Base-by-base conservation (phyloP, 257 asterid species). In the Lycium ferocissimum region DNA sequence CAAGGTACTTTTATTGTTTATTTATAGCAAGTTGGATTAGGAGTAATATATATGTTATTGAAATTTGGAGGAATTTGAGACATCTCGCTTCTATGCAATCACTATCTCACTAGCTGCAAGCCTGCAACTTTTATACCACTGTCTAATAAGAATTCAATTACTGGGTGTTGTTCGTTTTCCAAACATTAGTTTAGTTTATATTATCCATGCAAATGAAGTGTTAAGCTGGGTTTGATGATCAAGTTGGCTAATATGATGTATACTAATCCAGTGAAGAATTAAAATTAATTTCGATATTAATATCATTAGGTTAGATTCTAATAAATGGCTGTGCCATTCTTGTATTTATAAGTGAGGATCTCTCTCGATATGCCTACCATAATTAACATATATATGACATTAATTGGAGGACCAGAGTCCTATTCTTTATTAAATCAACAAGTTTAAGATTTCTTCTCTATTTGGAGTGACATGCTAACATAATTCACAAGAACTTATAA, bases 281-380 rank as follows among this genome's bases (percentile, higher is more conserved):
- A 56, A 40, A 15, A 72, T n/a, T 79, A 79, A 12, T 6, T 38
- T 57, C 62, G 51, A 1, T n/a, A 59, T 57, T 53, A 56, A 7
- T 79, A 13, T 53, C n/a, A 66, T 88, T 89, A 26, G 33, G 33
- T 26, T 92, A 86, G 82, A 3, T 59, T 85, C 79, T 86, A 85
- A 69, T 35, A 35, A 37, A 26, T 7, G 83, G 37, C 70, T 15
- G 1, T 72, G 62, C 70, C 3, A 65, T 65, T 65, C 18, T 26
- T 26, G 72, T 65, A 26, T 26, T 65, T 65, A 43, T 26, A 65
- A 2, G 2, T 6, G 11, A 6, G 73, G 75, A 35, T 35, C 20
- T 33, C 2, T 59, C 33, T n/a, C n/a, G 13, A 59, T 59, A 59
- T 57, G 15, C 62, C 20, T 13, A 7, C 14, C 0, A 54, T 40